Percentiles rank a stretch among this genome's conserved stretches.
Evolutionary conservation across 495 filamentous ascomycete genomes (phyloP).

Genomic region (Bryoglossum gracile): DNA sequence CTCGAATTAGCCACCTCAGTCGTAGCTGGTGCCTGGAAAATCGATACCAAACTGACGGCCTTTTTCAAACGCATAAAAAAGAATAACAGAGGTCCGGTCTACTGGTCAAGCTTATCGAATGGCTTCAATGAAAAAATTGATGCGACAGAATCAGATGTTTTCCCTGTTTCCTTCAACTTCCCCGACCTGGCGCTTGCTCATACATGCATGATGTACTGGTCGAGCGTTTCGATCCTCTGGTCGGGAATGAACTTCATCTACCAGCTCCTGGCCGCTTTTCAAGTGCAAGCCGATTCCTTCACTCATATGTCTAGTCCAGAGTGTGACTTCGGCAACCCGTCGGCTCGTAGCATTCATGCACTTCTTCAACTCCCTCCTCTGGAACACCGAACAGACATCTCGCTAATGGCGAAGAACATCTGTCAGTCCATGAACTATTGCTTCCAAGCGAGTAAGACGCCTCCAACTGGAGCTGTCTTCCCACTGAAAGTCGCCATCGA

Average conservation of each 20-base stretch:
- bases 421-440: conserved; percentile 31
- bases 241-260: conserved; percentile 16
- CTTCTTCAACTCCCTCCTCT: conserved; percentile 22
- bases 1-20: conserved; percentile 7
- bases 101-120: conserved; percentile 27
- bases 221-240: conserved; percentile 23
- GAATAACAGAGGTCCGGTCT: conserved; percentile 21
- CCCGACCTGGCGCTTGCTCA: conserved; percentile 20
- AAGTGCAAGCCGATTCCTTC: background rate
- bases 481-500: conserved; percentile 19
- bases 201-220: conserved; percentile 33
- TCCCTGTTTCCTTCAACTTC: conserved; percentile 31
- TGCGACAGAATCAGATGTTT: conserved; percentile 15
- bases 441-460: background rate
- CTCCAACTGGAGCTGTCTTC: background rate
- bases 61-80: conserved; percentile 25
- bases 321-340: background rate
- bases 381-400: conserved; percentile 23
- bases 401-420: conserved; percentile 26
- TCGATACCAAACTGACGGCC: conserved; percentile 23
- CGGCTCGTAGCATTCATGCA: too few species aligned
- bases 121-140: conserved; percentile 8
- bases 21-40: conserved; percentile 21
- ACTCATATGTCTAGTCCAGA: background rate
- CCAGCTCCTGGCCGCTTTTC: background rate